A percentile compares a stretch with the other conserved stretches of the same genome.
phyloP scores from a whole-genome alignment of 306 rosid species.

The Glycine soja region DNA sequence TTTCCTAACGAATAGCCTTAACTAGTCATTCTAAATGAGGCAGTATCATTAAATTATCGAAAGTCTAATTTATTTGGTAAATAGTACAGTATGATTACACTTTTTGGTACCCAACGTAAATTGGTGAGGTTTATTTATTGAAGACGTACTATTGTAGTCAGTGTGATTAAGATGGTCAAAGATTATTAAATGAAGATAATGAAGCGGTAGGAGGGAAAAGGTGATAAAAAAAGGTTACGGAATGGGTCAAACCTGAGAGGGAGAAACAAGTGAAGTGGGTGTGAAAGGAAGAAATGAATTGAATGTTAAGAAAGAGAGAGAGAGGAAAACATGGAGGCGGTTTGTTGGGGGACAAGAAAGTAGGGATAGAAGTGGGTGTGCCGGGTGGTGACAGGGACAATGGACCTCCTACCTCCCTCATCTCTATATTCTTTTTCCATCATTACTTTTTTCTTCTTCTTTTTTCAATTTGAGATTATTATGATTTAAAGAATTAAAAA shows the following conservation, averaged over 20 bases:
- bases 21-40: too few relatives aligned
- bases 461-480: too few relatives aligned
- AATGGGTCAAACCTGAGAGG: background rate
- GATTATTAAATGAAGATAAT: background rate
- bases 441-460: conserved; percentile 33
- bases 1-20: too few relatives aligned
- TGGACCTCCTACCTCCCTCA: background rate
- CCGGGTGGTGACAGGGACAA: conserved; percentile 66
- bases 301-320: background rate
- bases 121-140: background rate
- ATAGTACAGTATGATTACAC: background rate
- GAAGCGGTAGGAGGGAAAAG: background rate
- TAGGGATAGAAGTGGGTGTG: conserved; percentile 58
- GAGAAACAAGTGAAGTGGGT: conserved; percentile 4
- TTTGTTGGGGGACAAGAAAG: conserved; percentile 75
- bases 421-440: conserved; percentile 42
- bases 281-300: background rate
- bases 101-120: background rate
- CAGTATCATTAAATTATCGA: too few relatives aligned
- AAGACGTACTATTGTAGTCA: background rate
- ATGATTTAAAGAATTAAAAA: too few relatives aligned
- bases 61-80: background rate
- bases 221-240: background rate
- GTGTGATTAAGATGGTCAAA: conserved; percentile 41
- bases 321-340: conserved; percentile 43